Evolutionary conservation across 148 eudicot species (phyloP), one percentile per base, ranked within the genome.

Genomic region (Chenopodium suecicum): DNA sequence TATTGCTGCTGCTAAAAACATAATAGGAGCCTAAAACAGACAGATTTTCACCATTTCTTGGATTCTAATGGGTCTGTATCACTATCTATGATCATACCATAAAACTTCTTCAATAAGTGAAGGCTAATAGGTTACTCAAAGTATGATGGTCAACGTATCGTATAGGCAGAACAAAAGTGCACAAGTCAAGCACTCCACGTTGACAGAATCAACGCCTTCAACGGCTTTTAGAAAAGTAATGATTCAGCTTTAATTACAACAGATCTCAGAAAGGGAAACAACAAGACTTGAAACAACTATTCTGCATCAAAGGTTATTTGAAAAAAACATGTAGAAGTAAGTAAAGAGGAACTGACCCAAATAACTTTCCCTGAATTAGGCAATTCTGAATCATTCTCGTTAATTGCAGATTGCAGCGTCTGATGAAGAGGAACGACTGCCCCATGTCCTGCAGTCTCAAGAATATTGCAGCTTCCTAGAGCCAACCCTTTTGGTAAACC

Each of bases 371-470:
- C 86, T 0, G 87, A 75, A 85, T 85, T 86, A 0, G 92, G 82
- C 34, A 88, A 84, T 60, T 78, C 88, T 17, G 84, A 77, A 32
- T 83, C 88, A 78, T 86, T 87, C 73, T 47, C 81, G 50, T 74
- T 84, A 54, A 94, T 60, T 46, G 91, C 87, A 76, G 95, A 87
- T 78, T 94, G 90, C 86, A 96, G 84, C 8, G 89, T 91, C 88
- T 94, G 95, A 80, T 96, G 92, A 60, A 96, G 93, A 2, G 97
- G 88, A 78, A 79, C 90, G 73, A 91, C 83, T 17, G 98, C 98
- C 76, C 99, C 99, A 16, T 96, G 92, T 75, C 98, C 99, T 47
- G 99, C 99, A 74, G 98, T 89, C 78, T 96, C 99, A 34, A 96
- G 97, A 87, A 94, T 81, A 79, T 82, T 91, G 87, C 99, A 96